phyloP scores from a whole-genome alignment of 176 grass and related monocot species.

The Panicum miliaceum region DNA sequence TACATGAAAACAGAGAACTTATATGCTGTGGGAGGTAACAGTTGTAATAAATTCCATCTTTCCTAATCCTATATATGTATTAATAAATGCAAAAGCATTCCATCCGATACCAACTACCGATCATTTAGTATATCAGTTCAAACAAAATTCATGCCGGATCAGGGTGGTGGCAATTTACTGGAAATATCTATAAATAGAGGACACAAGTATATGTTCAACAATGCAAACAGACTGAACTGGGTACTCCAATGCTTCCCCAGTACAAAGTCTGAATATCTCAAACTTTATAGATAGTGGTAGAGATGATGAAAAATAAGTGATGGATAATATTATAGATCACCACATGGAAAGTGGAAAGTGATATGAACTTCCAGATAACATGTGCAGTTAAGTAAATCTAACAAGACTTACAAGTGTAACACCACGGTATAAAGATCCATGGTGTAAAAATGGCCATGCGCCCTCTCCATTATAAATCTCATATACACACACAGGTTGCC shows the following conservation, averaged over 20 bases:
- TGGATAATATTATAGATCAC: slow-evolving; percentile 1
- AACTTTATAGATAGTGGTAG: background rate
- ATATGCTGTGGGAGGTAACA: slow-evolving; percentile 16
- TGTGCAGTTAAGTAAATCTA: slow-evolving; percentile 34
- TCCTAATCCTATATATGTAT: slow-evolving; percentile 2
- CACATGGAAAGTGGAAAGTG: slow-evolving; percentile 10
- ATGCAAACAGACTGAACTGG: background rate
- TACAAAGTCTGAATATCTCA: slow-evolving; percentile 3
- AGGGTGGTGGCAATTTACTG: background rate
- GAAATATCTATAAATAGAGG: background rate
- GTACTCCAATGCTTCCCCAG: background rate
- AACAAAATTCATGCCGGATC: background rate
- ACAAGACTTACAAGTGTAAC: slow-evolving; percentile 76
- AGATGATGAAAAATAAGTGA: slow-evolving; percentile 10
- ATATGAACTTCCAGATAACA: slow-evolving; percentile 8
- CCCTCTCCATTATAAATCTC: slow-evolving; percentile 90
- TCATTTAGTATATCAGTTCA: slow-evolving; percentile 16
- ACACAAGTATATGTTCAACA: background rate
- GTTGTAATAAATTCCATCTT: slow-evolving; percentile 5
- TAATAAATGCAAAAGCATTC: background rate
- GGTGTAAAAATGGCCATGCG: slow-evolving; percentile 85
- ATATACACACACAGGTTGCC: slow-evolving; percentile 84
- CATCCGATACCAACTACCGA: background rate
- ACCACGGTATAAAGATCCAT: slow-evolving; percentile 91
- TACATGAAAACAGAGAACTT: background rate